These are phyloP conservation scores for Epichloe amarillans DNA, from an alignment of 2,329 filamentous ascomycete genomes.

Conservation along the genomic window DNA sequence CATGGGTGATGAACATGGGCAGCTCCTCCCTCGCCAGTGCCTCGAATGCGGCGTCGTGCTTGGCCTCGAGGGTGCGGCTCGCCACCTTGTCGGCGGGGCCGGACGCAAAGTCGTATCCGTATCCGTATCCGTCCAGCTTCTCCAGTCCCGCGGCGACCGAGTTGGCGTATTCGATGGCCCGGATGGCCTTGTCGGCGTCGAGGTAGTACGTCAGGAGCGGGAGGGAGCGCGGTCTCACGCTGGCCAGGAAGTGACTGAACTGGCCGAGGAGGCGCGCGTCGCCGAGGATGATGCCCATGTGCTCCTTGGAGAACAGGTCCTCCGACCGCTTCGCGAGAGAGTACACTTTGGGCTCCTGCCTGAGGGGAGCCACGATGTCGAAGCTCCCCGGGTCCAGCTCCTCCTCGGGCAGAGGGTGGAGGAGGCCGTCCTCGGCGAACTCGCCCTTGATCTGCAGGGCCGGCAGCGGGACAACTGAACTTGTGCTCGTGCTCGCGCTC, in stretches of 20 bases:
- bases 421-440: neutral
- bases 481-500: neutral
- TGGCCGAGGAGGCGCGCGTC: conserved; percentile 48
- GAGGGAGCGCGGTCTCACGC: conserved; percentile 46
- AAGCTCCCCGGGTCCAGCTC: conserved; percentile 1
- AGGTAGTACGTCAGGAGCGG: conserved; percentile 59
- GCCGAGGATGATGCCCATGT: conserved; percentile 51
- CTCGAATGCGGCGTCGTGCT: conserved; percentile 51
- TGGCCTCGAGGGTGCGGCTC: conserved; percentile 47
- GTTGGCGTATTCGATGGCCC: conserved; percentile 59
- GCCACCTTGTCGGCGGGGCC: conserved; percentile 35
- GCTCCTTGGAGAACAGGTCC: conserved; percentile 50
- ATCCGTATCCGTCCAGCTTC: conserved; percentile 39
- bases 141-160: conserved; percentile 49
- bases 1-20: conserved; percentile 57
- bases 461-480: neutral
- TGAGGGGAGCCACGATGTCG: neutral
- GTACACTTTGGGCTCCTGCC: conserved; percentile 14
- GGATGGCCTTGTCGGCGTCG: conserved; percentile 55
- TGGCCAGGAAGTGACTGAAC: conserved; percentile 54
- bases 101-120: conserved; percentile 41
- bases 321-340: conserved; percentile 53
- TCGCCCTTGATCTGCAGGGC: neutral
- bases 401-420: neutral
- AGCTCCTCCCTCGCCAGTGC: conserved; percentile 53